Conservation (phyloP, 805 yeast species). For the Debaryomyces castellii region DNA sequence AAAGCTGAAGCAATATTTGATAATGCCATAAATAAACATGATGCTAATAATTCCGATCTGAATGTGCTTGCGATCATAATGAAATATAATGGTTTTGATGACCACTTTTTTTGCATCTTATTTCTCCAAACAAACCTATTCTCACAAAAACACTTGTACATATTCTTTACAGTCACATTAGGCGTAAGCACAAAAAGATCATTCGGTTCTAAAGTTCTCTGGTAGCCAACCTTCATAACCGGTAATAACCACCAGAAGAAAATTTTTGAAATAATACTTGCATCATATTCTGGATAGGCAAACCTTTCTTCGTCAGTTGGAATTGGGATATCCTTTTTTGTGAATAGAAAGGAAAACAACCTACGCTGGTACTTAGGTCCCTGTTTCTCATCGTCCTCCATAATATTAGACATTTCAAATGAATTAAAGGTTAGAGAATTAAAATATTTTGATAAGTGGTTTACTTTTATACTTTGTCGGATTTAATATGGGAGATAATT, state of each 20-base stretch:
- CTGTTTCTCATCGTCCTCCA: neutral
- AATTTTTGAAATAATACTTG: slow-evolving; percentile 11
- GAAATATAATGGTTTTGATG: slow-evolving; percentile 25
- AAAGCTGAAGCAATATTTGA: slow-evolving; percentile 47
- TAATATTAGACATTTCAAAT: neutral
- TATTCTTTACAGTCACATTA: slow-evolving; percentile 9
- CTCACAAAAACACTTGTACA: slow-evolving; percentile 4
- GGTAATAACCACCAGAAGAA: slow-evolving; percentile 21
- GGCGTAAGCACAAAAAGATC: slow-evolving; percentile 15
- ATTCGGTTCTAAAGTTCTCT: slow-evolving; percentile 15
- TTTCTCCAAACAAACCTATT: slow-evolving; percentile 3
- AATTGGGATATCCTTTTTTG: slow-evolving; percentile 46
- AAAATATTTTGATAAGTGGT: neutral
- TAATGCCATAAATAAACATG: slow-evolving; percentile 35
- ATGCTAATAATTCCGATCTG: slow-evolving; percentile 33
- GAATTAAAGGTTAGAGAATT: neutral
- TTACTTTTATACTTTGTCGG: neutral
- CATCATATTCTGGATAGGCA: slow-evolving; percentile 34
- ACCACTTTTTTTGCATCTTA: slow-evolving; percentile 14
- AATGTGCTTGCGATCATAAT: slow-evolving; percentile 47
- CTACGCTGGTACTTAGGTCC: slow-evolving; percentile 39
- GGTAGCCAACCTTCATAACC: slow-evolving; percentile 16
- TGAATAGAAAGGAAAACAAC: slow-evolving; percentile 45
- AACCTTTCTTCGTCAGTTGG: slow-evolving; percentile 50
- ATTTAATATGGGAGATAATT: neutral